Evolutionary conservation across 345 rosid genomes (phyloP).

Genomic region (Hirschfeldia incana): DNA sequence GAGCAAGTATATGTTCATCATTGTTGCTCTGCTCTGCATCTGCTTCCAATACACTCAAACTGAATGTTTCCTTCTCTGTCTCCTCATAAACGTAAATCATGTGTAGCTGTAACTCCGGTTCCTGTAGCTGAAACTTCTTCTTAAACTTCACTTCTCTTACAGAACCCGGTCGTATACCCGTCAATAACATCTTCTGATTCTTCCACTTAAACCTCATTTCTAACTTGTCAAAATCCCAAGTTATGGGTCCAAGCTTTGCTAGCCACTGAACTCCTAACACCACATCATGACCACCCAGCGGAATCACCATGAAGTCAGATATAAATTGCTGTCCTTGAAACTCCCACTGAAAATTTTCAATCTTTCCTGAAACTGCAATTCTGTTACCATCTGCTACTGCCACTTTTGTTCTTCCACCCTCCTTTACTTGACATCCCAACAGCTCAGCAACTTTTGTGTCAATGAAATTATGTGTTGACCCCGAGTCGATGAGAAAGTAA

Average conservation of each 20-base stretch:
- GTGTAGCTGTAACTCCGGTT: neutral
- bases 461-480: neutral
- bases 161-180: neutral
- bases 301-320: neutral
- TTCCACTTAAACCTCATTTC: neutral
- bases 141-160: neutral
- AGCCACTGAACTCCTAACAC: neutral
- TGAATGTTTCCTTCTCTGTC: neutral
- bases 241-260: neutral
- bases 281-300: neutral
- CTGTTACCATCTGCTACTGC: neutral
- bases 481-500: neutral
- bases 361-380: neutral
- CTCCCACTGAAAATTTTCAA: neutral
- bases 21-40: too few relatives aligned
- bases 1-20: too few relatives aligned
- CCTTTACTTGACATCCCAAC: neutral
- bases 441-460: neutral
- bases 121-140: too few relatives aligned
- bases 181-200: too few relatives aligned
- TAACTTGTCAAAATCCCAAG: neutral
- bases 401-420: neutral
- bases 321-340: neutral
- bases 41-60: neutral
- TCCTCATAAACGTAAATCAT: neutral